These are phyloP conservation scores for Orbilia blumenaviensis DNA, from an alignment of 2,329 filamentous ascomycete genomes.

Conservation along the genomic window DNA sequence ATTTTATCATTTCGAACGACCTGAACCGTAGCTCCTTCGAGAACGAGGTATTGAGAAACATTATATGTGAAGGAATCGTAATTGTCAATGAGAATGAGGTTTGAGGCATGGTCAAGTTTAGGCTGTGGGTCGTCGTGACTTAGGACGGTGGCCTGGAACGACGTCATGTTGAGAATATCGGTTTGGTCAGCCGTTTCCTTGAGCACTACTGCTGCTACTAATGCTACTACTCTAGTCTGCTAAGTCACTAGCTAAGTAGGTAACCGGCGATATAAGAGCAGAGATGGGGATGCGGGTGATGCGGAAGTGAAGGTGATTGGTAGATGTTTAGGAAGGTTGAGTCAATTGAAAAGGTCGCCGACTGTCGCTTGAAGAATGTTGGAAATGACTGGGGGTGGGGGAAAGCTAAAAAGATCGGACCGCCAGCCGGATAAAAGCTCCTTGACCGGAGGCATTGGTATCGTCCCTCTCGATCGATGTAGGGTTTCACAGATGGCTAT, in stretches of 20 bases:
- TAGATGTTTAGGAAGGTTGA: neutral
- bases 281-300: neutral
- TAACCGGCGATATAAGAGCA: neutral
- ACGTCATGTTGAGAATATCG: conserved; percentile 10
- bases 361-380: neutral
- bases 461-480: too few species aligned
- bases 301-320: neutral
- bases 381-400: too few species aligned
- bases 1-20: conserved; percentile 95
- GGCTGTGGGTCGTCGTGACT: conserved; percentile 50
- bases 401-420: neutral
- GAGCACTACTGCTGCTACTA: too few species aligned
- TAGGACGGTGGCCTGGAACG: conserved; percentile 48
- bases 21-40: conserved; percentile 91
- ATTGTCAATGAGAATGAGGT: conserved; percentile 86
- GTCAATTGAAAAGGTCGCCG: neutral
- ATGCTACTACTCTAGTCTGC: too few species aligned
- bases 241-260: neutral
- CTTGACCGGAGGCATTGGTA: neutral
- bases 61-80: conserved; percentile 99
- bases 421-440: conserved; percentile 6
- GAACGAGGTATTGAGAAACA: conserved; percentile 94
- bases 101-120: conserved; percentile 37
- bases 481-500: too few species aligned
- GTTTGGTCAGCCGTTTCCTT: neutral